Conservation (phyloP, 306 rosid genomes). For the Corylus avellana region DNA sequence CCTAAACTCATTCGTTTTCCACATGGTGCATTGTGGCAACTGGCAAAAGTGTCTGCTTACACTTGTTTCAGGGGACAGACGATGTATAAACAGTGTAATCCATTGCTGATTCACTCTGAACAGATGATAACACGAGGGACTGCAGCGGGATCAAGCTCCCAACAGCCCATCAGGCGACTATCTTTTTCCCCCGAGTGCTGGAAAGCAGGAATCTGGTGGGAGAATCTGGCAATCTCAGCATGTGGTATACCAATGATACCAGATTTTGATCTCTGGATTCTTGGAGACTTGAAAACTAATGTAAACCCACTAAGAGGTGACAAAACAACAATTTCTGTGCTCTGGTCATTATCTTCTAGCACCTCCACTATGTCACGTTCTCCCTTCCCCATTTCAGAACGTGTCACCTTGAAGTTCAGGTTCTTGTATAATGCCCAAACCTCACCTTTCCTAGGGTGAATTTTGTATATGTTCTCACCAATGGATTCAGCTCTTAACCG, state of each 20-base stretch:
- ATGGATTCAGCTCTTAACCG: conserved; percentile 28
- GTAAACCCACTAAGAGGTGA: conserved; percentile 21
- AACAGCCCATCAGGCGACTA: conserved; percentile 49
- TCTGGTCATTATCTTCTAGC: conserved; percentile 38
- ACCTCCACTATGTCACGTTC: conserved; percentile 64
- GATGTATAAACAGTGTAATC: not conserved
- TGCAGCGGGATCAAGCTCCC: conserved; percentile 66
- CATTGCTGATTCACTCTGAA: conserved; percentile 27
- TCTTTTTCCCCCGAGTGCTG: conserved; percentile 41
- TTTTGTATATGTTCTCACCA: conserved; percentile 34
- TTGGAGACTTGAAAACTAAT: conserved; percentile 53
- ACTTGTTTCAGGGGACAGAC: conserved; percentile 17
- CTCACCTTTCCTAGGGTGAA: conserved; percentile 66
- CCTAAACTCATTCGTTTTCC: not conserved
- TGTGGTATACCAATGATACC: conserved; percentile 37
- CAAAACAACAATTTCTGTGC: conserved; percentile 42
- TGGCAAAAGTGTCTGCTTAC: not conserved
- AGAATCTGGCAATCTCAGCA: conserved; percentile 48
- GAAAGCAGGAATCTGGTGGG: conserved; percentile 63
- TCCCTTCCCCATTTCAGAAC: conserved; percentile 29
- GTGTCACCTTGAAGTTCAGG: conserved; percentile 30
- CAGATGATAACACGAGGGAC: conserved; percentile 34
- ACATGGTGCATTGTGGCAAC: not conserved
- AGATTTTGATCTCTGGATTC: conserved; percentile 54
- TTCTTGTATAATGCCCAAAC: conserved; percentile 63